Percentiles rank a stretch among this genome's conserved stretches.
Evolutionary conservation across 2,329 filamentous ascomycete genomes (phyloP).

Genomic region (Lasiodiplodia hormozganensis): DNA sequence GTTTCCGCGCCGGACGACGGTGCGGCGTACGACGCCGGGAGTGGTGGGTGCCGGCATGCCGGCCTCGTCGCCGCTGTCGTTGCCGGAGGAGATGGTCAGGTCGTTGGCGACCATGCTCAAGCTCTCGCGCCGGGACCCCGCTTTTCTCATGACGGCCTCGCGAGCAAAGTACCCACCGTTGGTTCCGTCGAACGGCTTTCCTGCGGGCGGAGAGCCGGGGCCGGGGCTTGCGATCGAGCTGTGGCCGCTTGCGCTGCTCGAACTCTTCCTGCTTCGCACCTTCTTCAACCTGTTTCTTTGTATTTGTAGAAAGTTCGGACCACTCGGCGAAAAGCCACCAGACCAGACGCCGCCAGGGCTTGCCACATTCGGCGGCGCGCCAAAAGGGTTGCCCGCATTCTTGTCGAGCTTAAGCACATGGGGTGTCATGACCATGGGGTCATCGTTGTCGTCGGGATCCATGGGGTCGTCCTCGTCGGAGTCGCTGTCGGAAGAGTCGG

Average conservation of each 20-base stretch:
- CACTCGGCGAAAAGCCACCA: constrained; percentile 68
- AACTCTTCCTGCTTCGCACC: constrained; percentile 69
- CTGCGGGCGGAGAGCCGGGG: constrained; percentile 76
- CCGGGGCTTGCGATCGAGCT: constrained; percentile 72
- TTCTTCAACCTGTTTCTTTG: constrained; percentile 66
- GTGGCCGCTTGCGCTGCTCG: constrained; percentile 72
- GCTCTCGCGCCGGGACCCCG: constrained; percentile 76
- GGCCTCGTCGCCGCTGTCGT: constrained; percentile 77
- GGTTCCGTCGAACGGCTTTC: constrained; percentile 49
- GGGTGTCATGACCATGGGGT: constrained; percentile 82
- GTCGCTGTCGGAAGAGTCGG: constrained; percentile 76
- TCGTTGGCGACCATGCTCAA: constrained; percentile 91
- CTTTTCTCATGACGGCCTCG: constrained; percentile 55
- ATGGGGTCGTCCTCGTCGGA: constrained; percentile 64
- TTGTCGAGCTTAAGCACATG: constrained; percentile 69
- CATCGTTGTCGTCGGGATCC: constrained; percentile 59
- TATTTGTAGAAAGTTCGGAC: constrained; percentile 82
- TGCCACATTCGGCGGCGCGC: constrained; percentile 42
- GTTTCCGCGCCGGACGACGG: constrained; percentile 87
- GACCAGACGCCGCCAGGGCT: constrained; percentile 69
- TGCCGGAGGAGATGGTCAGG: constrained; percentile 78
- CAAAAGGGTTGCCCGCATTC: constrained; percentile 55
- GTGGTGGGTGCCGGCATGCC: constrained; percentile 58
- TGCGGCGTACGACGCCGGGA: constrained; percentile 78
- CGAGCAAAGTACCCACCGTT: constrained; percentile 62